Percentiles rank a stretch among this genome's conserved stretches.
These are phyloP conservation scores for Climacium dendroides DNA, from an alignment of 225 moss, liverwort and hornwort genomes.

Conservation along the genomic window DNA sequence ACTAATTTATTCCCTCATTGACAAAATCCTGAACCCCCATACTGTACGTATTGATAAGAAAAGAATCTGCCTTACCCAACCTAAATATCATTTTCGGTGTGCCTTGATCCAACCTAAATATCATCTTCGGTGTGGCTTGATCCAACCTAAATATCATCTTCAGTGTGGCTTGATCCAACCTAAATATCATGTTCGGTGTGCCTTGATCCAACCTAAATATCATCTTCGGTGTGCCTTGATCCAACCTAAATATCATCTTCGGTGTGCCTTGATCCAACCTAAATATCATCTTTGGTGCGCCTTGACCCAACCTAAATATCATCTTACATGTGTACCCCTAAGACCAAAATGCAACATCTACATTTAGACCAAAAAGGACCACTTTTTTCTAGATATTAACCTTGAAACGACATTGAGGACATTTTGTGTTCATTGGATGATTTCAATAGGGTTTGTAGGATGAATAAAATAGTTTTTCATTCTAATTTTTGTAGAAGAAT, in stretches of 20 bases:
- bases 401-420: accelerated
- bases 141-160: too few relatives aligned
- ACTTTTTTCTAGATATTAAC: not conserved
- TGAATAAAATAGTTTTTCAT: not conserved
- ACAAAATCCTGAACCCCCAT: not conserved
- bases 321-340: too few relatives aligned
- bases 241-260: too few relatives aligned
- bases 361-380: not conserved
- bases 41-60: not conserved
- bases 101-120: too few relatives aligned
- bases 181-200: too few relatives aligned
- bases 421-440: not conserved
- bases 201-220: too few relatives aligned
- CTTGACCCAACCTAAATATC: too few relatives aligned
- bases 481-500: not conserved
- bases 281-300: too few relatives aligned
- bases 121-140: too few relatives aligned
- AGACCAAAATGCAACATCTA: not conserved
- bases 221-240: too few relatives aligned
- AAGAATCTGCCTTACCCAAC: not conserved
- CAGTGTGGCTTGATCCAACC: too few relatives aligned
- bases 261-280: too few relatives aligned
- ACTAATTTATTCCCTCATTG: not conserved
- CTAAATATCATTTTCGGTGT: not conserved
- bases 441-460: not conserved